These are phyloP conservation scores for Malus sieversii DNA, from an alignment of 306 rosid species.

Conservation along the genomic window DNA sequence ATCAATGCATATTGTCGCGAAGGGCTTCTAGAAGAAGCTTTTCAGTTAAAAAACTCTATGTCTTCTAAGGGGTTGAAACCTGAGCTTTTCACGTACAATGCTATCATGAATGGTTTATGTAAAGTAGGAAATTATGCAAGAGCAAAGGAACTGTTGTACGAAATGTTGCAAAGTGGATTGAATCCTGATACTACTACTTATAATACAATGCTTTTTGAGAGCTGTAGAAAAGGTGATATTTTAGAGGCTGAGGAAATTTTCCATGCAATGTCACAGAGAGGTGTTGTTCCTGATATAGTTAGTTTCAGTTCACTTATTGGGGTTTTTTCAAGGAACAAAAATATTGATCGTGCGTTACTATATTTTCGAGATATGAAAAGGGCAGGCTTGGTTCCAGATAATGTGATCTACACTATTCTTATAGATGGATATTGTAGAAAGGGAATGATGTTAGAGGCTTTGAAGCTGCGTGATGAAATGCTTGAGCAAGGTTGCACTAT, in stretches of 20 bases:
- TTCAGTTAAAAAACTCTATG: conserved; percentile 43
- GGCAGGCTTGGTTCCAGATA: conserved; percentile 70
- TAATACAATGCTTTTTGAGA: conserved; percentile 60
- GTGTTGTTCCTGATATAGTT: conserved; percentile 68
- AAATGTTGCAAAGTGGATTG: conserved; percentile 57
- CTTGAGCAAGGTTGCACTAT: conserved; percentile 54
- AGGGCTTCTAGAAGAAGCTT: conserved; percentile 54
- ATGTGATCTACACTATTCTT: conserved; percentile 75
- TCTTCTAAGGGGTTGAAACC: conserved; percentile 50
- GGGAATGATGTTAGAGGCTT: conserved; percentile 56
- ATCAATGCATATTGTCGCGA: conserved; percentile 57
- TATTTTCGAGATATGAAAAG: conserved; percentile 55
- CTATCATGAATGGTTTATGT: conserved; percentile 74
- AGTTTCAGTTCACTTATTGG: conserved; percentile 66
- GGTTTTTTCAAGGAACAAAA: conserved; percentile 56
- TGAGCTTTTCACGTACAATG: conserved; percentile 62
- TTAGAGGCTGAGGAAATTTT: conserved; percentile 59
- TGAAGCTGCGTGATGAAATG: conserved; percentile 71
- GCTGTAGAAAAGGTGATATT: conserved; percentile 55
- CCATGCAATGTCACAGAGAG: conserved; percentile 43
- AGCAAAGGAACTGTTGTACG: conserved; percentile 47
- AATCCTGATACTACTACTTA: conserved; percentile 63
- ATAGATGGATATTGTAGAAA: conserved; percentile 72
- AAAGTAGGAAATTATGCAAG: conserved; percentile 47
- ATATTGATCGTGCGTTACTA: conserved; percentile 43